These are phyloP conservation scores for Yamadazyma olivae DNA, from an alignment of 805 yeast genomes.

Conservation along the genomic window DNA sequence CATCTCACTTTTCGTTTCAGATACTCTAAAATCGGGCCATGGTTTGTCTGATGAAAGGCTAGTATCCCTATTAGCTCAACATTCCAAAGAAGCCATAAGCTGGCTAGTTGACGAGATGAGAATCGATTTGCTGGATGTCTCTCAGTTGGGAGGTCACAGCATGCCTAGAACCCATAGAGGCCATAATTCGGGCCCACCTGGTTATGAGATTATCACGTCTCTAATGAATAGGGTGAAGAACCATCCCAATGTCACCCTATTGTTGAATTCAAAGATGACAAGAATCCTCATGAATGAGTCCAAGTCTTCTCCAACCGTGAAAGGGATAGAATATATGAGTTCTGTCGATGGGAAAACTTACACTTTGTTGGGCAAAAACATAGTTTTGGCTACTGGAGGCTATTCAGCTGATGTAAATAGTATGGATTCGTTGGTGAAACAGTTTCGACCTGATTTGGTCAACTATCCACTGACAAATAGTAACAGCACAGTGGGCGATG, in stretches of 20 bases:
- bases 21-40: conserved; percentile 33
- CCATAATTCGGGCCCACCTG: conserved; percentile 50
- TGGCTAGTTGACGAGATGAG: conserved; percentile 27
- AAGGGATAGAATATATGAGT: conserved; percentile 40
- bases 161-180: conserved; percentile 40
- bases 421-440: conserved; percentile 29
- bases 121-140: conserved; percentile 29
- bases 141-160: conserved; percentile 40
- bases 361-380: conserved; percentile 16
- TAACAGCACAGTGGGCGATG: conserved; percentile 56
- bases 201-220: conserved; percentile 52
- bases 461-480: conserved; percentile 57
- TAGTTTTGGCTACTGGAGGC: conserved; percentile 61
- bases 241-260: conserved; percentile 19
- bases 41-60: conserved; percentile 22
- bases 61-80: conserved; percentile 21
- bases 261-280: conserved; percentile 14
- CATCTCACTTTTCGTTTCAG: conserved; percentile 21
- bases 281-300: conserved; percentile 22
- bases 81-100: conserved; percentile 28
- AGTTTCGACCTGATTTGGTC: conserved; percentile 45
- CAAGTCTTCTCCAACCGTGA: conserved; percentile 20
- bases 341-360: conserved; percentile 7
- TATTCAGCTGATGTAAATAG: conserved; percentile 43
- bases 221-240: conserved; percentile 36